Conservation (phyloP, 2,329 filamentous ascomycete genomes). For the Cordyceps pruinosa region DNA sequence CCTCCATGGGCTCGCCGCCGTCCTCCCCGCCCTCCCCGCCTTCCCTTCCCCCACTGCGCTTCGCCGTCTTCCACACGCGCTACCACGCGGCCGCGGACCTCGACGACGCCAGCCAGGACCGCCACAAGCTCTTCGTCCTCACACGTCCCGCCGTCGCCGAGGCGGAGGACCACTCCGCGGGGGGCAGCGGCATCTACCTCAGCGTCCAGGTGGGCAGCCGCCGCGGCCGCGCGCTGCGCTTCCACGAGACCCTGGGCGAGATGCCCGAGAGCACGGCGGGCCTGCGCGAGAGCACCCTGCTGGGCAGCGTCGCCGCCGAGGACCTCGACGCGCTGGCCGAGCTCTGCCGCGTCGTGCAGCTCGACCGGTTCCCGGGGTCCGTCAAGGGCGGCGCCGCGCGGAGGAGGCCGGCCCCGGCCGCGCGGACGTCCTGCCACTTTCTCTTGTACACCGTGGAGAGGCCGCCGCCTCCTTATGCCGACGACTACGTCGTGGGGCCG, state of each 20-base stretch:
- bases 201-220: conserved; percentile 4
- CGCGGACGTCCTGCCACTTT: background rate
- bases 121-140: conserved; percentile 1
- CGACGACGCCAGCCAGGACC: background rate
- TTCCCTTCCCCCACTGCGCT: background rate
- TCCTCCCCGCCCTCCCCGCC: background rate
- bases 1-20: background rate
- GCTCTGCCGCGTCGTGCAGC: conserved; percentile 13
- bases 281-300: conserved; percentile 13
- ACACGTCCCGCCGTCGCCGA: background rate
- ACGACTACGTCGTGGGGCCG: background rate
- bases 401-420: too few species aligned
- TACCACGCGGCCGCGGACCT: background rate
- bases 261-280: background rate
- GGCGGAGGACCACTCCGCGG: background rate
- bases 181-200: background rate
- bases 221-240: background rate
- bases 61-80: background rate
- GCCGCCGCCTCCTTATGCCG: background rate
- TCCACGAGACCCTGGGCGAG: background rate
- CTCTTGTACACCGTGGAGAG: background rate
- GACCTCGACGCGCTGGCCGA: conserved; percentile 15
- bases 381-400: background rate
- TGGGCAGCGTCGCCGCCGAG: conserved; percentile 18
- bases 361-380: background rate